Base-by-base conservation (phyloP, 2,329 filamentous ascomycete genomes). In the Alternaria tenuissima region DNA sequence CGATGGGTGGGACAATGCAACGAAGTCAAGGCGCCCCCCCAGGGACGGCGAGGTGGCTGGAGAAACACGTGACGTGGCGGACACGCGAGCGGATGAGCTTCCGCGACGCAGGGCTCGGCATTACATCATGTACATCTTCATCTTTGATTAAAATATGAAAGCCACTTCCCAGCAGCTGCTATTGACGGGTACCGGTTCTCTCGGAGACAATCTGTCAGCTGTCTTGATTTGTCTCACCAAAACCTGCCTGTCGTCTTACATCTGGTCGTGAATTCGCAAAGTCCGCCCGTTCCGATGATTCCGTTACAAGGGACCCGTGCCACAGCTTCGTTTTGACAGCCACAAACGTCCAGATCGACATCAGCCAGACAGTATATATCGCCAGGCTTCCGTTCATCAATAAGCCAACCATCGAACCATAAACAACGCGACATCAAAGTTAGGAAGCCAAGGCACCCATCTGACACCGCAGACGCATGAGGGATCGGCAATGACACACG, bases 401-500 rank as follows among this genome's bases (percentile, higher is more conserved):
- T 18, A 48, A 42, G 39, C 28, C 52, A 18, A 34, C 22, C 22
- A n/a, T 51, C n/a, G n/a, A 22, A 46, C 26, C 20, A 47, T 18
- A 30, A 22, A 39, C 32, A 46, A 59, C 38, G 56, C 55, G 26
- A 38, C 59, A 14, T 51, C 46, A 51, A 57, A 48, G 47, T 54
- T 48, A n/a, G 30, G 48, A 18, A 49, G 51, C 52, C 55, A 59
- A 14, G 55, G 58, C 24, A 38, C 62, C 42, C 55, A 67, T 48
- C 32, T 67, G 22, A 64, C 59, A 26, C 63, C 64, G 26, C 39
- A 67, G 20, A 67, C 63, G 11, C 46, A 64, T 26, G 65, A 65
- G 47, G 59, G 65, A 53, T 72, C 69, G 22, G 63, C 68, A 46
- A 71, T 74, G 62, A 56, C 70, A 24, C 66, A 75, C 53, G 72